These are phyloP conservation scores for Trichoderma sp. DNA, from an alignment of 2,329 filamentous ascomycete genomes.

Conservation along the genomic window DNA sequence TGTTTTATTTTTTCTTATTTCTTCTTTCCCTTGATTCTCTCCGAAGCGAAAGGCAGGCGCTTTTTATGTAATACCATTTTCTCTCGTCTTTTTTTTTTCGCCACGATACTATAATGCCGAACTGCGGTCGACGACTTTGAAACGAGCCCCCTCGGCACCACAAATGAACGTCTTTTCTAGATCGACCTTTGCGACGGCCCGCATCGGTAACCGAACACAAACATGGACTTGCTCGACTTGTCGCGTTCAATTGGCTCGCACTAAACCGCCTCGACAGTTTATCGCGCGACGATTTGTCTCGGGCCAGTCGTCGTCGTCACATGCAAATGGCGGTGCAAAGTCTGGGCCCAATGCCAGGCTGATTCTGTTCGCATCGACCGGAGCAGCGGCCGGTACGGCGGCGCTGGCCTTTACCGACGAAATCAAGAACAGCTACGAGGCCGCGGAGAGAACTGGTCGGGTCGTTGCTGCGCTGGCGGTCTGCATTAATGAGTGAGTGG, in stretches of 20 bases:
- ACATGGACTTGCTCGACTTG: slow-evolving; percentile 49
- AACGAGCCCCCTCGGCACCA: slow-evolving; percentile 19
- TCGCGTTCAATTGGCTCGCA: slow-evolving; percentile 38
- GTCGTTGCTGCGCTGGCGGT: slow-evolving; percentile 72
- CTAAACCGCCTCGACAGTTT: slow-evolving; percentile 30
- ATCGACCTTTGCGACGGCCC: slow-evolving; percentile 37
- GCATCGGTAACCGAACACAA: slow-evolving; percentile 38
- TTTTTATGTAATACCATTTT: slow-evolving; percentile 2
- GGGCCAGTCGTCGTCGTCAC: slow-evolving; percentile 26
- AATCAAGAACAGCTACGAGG: slow-evolving; percentile 72
- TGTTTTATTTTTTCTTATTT: not conserved
- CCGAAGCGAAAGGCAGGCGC: slow-evolving; percentile 9
- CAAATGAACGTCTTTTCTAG: slow-evolving; percentile 44
- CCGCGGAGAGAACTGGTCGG: slow-evolving; percentile 72
- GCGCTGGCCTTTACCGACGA: slow-evolving; percentile 61
- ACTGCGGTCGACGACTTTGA: slow-evolving; percentile 9
- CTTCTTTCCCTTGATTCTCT: slow-evolving; percentile 1
- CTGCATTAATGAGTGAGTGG: slow-evolving; percentile 91
- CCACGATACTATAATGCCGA: slow-evolving; percentile 19
- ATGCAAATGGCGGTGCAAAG: slow-evolving; percentile 23
- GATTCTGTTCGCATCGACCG: slow-evolving; percentile 50
- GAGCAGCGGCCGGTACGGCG: slow-evolving; percentile 48
- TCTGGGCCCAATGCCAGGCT: slow-evolving; percentile 29
- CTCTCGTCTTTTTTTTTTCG: not conserved
- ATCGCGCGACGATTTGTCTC: slow-evolving; percentile 33